Conservation (phyloP, 768 basidiomycete genomes). For the Suillus subaureus region DNA sequence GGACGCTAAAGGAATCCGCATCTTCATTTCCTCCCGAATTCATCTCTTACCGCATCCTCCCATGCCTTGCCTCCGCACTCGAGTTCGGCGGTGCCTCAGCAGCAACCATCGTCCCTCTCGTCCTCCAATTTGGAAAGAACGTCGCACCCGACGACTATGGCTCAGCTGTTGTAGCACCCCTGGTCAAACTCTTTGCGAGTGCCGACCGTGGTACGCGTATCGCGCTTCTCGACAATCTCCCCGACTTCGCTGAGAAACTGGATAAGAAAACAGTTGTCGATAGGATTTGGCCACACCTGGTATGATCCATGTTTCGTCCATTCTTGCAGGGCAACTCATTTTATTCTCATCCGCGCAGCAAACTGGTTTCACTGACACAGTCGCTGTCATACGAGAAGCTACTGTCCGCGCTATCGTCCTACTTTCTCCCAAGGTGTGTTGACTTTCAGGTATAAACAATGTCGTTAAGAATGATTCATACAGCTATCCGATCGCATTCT, state of each 20-base stretch:
- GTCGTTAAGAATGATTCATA: conserved; percentile 2
- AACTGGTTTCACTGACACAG: conserved; percentile 94
- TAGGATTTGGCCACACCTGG: conserved; percentile 91
- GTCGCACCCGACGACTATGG: conserved; percentile 72
- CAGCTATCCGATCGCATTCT: conserved; percentile 89
- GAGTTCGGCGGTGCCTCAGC: conserved; percentile 81
- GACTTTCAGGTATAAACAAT: background rate
- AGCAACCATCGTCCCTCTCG: conserved; percentile 77
- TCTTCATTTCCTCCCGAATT: conserved; percentile 87
- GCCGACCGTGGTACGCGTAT: conserved; percentile 94
- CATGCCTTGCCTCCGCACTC: conserved; percentile 76
- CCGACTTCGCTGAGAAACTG: conserved; percentile 83
- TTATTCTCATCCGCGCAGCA: conserved; percentile 50
- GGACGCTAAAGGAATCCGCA: conserved; percentile 77
- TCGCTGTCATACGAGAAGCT: conserved; percentile 91
- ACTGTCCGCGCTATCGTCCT: conserved; percentile 87
- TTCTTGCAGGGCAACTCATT: background rate
- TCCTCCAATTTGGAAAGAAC: conserved; percentile 77
- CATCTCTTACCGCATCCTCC: conserved; percentile 81
- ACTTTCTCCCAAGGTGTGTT: conserved; percentile 77
- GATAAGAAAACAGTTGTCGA: conserved; percentile 85
- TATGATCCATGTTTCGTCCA: conserved; percentile 33
- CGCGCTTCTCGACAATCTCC: conserved; percentile 86
- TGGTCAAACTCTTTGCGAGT: conserved; percentile 83
- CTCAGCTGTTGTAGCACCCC: conserved; percentile 67